A percentile compares a stretch with the other conserved stretches of the same genome.
These are phyloP conservation scores for Isoetes taiwanensis DNA, from an alignment of 75 land plant genomes.

Conservation along the genomic window DNA sequence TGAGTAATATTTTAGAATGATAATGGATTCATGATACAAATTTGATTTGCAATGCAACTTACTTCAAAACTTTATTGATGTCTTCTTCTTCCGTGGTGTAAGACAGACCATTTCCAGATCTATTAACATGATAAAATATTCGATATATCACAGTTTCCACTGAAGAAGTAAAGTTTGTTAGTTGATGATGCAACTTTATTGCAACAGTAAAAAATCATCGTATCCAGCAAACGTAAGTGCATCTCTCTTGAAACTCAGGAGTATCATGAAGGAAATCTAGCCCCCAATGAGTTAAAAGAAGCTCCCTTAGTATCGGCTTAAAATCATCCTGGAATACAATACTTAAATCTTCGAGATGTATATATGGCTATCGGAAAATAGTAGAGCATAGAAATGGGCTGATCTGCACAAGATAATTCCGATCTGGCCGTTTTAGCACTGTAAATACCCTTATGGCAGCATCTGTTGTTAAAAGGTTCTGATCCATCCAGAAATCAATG, in stretches of 20 bases:
- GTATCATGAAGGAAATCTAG: conserved; percentile 85
- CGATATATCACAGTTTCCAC: conserved; percentile 94
- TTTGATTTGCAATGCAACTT: too few relatives aligned
- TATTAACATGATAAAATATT: conserved; percentile 84
- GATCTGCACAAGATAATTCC: conserved; percentile 65
- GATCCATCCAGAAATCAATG: conserved; percentile 64
- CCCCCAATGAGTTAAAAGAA: conserved; percentile 79
- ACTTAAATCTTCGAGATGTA: too few relatives aligned
- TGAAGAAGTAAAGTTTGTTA: too few relatives aligned
- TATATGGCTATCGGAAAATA: too few relatives aligned
- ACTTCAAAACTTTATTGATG: conserved; percentile 89
- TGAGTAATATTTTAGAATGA: too few relatives aligned
- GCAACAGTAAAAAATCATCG: too few relatives aligned
- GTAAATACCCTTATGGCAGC: conserved; percentile 45
- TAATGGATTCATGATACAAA: too few relatives aligned
- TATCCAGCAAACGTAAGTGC: too few relatives aligned
- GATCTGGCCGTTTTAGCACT: conserved; percentile 63
- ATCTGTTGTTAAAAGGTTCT: conserved; percentile 62
- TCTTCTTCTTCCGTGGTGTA: conserved; percentile 96
- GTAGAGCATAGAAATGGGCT: too few relatives aligned
- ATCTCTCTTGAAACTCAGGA: conserved; percentile 98
- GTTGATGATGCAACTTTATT: too few relatives aligned
- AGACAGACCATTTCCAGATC: conserved; percentile 83
- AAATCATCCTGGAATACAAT: conserved; percentile 98
- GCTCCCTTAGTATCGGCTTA: conserved; percentile 69